phyloP scores from a whole-genome alignment of 2,329 filamentous ascomycete genomes.

The Fusarium sp. region DNA sequence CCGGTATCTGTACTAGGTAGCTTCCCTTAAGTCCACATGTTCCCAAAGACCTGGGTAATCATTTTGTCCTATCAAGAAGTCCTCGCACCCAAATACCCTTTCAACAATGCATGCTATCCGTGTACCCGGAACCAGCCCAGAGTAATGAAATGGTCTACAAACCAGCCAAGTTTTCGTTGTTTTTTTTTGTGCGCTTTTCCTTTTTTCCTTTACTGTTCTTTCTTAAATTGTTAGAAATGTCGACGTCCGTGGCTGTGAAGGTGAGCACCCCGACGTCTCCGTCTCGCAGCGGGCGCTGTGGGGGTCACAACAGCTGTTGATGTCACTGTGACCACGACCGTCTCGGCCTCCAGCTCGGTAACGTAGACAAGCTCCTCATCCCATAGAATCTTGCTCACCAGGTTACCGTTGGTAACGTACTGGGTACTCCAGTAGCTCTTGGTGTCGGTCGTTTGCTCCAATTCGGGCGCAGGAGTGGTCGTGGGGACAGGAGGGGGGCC shows the following conservation, averaged over 20 bases:
- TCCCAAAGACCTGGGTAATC: slow-evolving; percentile 47
- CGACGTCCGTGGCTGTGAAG: slow-evolving; percentile 52
- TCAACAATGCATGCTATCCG: slow-evolving; percentile 50
- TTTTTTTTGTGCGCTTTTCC: slow-evolving; percentile 20
- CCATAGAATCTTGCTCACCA: slow-evolving; percentile 69
- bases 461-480: slow-evolving; percentile 45
- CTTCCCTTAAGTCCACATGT: slow-evolving; percentile 49
- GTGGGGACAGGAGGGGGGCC: slow-evolving; percentile 10
- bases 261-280: slow-evolving; percentile 49
- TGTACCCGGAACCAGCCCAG: slow-evolving; percentile 54
- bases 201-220: slow-evolving; percentile 17
- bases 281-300: slow-evolving; percentile 33
- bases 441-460: slow-evolving; percentile 46
- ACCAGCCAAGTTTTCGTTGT: slow-evolving; percentile 26
- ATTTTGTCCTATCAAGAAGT: slow-evolving; percentile 50
- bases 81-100: slow-evolving; percentile 50
- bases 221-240: slow-evolving; percentile 38
- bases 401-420: slow-evolving; percentile 61
- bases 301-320: slow-evolving; percentile 42
- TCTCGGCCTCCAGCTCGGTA: slow-evolving; percentile 57
- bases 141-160: slow-evolving; percentile 37
- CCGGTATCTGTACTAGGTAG: slow-evolving; percentile 45
- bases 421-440: slow-evolving; percentile 61
- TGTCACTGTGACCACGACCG: slow-evolving; percentile 55
- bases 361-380: slow-evolving; percentile 67